Conservation (phyloP, 2,329 filamentous ascomycete species). For the Helotiales sp. region DNA sequence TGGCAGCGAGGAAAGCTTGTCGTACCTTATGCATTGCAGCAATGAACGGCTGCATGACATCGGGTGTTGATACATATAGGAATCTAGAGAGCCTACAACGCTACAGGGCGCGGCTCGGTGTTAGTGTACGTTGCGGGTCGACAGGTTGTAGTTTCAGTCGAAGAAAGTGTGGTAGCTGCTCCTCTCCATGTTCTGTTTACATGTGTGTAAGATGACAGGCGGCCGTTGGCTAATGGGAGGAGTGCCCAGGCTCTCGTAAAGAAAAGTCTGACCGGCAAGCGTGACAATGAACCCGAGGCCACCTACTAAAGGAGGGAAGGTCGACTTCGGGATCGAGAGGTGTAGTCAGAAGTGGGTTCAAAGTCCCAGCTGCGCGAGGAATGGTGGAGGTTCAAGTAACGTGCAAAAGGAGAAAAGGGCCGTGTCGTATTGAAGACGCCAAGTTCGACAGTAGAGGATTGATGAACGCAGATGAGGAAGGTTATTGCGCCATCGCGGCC, state of each 20-base stretch:
- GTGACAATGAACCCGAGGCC: slow-evolving; percentile 4
- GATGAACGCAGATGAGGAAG: slow-evolving; percentile 12
- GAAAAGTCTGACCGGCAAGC: slow-evolving; percentile 4
- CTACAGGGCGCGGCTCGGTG: slow-evolving; percentile 26
- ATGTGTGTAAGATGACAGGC: slow-evolving; percentile 6
- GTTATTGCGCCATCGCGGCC: slow-evolving; percentile 23
- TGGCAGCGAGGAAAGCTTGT: slow-evolving; percentile 53
- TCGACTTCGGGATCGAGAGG: slow-evolving; percentile 15
- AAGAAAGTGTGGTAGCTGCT: slow-evolving; percentile 5
- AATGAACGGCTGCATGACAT: slow-evolving; percentile 49
- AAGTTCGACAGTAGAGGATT: slow-evolving; percentile 5
- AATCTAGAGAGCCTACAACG: slow-evolving; percentile 18
- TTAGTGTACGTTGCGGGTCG: slow-evolving; percentile 16
- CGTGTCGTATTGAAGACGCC: slow-evolving; percentile 7
- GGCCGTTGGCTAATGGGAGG: slow-evolving; percentile 1
- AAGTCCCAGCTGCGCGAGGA: slow-evolving; percentile 9
- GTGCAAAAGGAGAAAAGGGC: slow-evolving; percentile 17
- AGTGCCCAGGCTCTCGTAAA: slow-evolving; percentile 11
- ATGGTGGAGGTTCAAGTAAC: slow-evolving; percentile 21
- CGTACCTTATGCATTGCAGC: slow-evolving; percentile 58
- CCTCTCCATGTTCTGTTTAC: slow-evolving; percentile 23
- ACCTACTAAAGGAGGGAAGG: slow-evolving; percentile 19
- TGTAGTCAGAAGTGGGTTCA: slow-evolving; percentile 13
- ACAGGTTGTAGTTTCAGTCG: slow-evolving; percentile 13
- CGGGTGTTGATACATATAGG: slow-evolving; percentile 34